A percentile compares a stretch with the other conserved stretches of the same genome.
Conservation (phyloP, 139 green algal genomes). For the Closterium sp. region DNA sequence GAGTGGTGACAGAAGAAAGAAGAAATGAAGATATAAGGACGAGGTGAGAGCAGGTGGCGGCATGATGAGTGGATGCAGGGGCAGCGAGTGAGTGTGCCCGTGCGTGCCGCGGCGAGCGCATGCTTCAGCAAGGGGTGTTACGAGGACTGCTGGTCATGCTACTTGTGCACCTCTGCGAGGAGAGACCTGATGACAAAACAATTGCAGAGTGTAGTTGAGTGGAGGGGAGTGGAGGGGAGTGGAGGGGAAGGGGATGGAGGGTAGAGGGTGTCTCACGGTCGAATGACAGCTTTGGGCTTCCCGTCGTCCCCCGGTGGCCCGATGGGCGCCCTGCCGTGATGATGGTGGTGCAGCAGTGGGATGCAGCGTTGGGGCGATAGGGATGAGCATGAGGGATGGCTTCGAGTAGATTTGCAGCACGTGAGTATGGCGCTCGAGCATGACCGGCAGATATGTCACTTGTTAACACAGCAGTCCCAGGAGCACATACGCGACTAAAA, state of each 20-base stretch:
- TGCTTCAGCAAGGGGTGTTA: not conserved
- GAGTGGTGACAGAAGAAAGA: no score
- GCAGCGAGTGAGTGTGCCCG: not conserved
- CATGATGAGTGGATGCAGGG: not conserved
- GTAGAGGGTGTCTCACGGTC: not conserved
- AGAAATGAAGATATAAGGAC: not conserved
- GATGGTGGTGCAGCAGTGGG: not conserved
- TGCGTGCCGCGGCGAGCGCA: not conserved
- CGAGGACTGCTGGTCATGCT: not conserved
- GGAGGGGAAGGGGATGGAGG: not conserved
- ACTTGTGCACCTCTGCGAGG: not conserved
- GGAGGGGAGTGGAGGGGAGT: not conserved
- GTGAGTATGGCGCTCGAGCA: not conserved
- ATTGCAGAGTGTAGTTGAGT: not conserved
- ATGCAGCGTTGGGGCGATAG: not conserved
- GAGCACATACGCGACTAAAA: not conserved
- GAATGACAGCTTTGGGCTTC: conserved; percentile 8
- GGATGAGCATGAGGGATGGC: not conserved
- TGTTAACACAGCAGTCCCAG: not conserved
- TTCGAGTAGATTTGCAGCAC: no score
- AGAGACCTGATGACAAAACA: not conserved
- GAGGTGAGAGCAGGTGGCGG: not conserved
- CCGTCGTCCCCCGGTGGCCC: not conserved
- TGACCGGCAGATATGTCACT: not conserved
- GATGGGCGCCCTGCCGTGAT: conserved; percentile 3